Base-by-base conservation (phyloP, 371 early-diverging fungal genomes). In the Circinella minor region DNA sequence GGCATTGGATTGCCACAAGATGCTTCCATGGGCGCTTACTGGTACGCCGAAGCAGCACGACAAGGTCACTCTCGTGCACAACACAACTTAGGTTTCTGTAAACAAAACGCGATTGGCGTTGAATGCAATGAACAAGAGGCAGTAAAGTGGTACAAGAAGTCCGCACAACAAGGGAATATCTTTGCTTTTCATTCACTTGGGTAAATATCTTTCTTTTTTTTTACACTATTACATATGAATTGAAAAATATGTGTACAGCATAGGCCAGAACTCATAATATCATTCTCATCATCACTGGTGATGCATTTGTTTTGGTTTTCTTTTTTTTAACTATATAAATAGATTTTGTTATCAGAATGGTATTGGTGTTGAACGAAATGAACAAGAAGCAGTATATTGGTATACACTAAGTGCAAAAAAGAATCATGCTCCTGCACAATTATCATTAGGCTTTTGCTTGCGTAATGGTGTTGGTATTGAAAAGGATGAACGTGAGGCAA, bases 31-130 rank as follows among this genome's bases (percentile, higher is more conserved):
- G 95, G 91, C n/a, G 85, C 90, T 36, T 81, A 88, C 62, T 96
- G 95, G 94, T 97, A 94, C 78, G 85, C 77, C 17, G 80, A 83
- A 63, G 93, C 95, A 1, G 93, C 95, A 0, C 73, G 85, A 4
- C 93, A 93, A 74, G 93, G 94, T 15, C 92, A 94, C 71, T 86
- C 92, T n/a, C 74, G 92, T 59, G 94, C 95, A 47, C 92, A 94
- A 77, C 92, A 94, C 78, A 95, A 94, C 74, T 81, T 95, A 9
- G 96, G 94, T 0, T 92, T 93, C 77, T 93, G 92, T 68, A 94
- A 91, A 78, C 94, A 95, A 70, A 91, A 94, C 85, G 89, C 78
- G 4, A 81, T 92, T 48, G 95, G 93, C 17, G 89, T 95, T 4
- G 77, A 76, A 27, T 77, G 85, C 66, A 76, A 91, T 66, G 80